Conservation (phyloP, 768 basidiomycete species). For the Mycena alexandri region DNA sequence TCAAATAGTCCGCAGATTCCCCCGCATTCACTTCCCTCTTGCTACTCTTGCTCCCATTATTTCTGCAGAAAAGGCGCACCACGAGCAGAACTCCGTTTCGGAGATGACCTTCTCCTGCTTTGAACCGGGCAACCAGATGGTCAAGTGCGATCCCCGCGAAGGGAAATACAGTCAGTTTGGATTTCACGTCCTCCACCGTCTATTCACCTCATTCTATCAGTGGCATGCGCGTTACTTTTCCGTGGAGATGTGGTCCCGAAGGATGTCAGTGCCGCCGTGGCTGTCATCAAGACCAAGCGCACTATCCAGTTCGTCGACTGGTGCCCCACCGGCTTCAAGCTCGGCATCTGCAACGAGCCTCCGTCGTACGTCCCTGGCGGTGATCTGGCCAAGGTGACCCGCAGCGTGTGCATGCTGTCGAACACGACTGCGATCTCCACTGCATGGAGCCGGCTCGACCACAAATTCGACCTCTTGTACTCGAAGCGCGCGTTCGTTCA, state of each 20-base stretch:
- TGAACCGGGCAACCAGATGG: constrained; percentile 97
- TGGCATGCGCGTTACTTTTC: constrained; percentile 93
- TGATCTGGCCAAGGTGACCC: constrained; percentile 92
- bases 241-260: constrained; percentile 98
- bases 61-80: constrained; percentile 92
- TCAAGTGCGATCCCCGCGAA: constrained; percentile 93
- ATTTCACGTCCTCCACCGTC: constrained; percentile 50
- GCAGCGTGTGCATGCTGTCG: constrained; percentile 97
- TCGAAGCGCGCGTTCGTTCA: constrained; percentile 94
- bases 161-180: constrained; percentile 92
- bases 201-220: constrained; percentile 54
- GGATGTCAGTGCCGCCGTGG: constrained; percentile 93
- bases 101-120: constrained; percentile 99
- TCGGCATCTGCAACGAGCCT: constrained; percentile 98
- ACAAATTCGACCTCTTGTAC: constrained; percentile 99
- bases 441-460: constrained; percentile 95
- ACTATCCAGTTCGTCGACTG: constrained; percentile 99
- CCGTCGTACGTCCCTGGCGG: constrained; percentile 93
- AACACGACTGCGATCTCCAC: constrained; percentile 95
- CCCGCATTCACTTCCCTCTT: constrained; percentile 98
- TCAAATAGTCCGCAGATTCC: constrained; percentile 75
- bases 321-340: constrained; percentile 98
- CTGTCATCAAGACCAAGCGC: constrained; percentile 95
- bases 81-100: constrained; percentile 96
- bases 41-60: constrained; percentile 96